Conservation (phyloP, 306 rosid species). For the Lotus japonicus region DNA sequence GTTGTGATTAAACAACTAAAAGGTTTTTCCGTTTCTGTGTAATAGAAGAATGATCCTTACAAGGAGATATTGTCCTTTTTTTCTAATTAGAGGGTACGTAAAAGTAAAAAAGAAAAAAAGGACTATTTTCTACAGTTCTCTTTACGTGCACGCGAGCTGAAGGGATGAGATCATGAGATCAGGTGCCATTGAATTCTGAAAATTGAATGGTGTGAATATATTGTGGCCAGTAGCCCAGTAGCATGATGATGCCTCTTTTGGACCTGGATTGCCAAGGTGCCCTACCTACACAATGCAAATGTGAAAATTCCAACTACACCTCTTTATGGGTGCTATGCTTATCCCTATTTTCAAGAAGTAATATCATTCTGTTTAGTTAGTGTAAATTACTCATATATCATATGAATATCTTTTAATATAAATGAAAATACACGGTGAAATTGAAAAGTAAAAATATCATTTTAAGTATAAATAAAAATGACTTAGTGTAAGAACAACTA, state of each 20-base stretch:
- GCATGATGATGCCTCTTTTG: constrained; percentile 19
- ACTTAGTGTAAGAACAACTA: too few relatives aligned
- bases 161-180: too few relatives aligned
- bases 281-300: not conserved
- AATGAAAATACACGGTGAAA: too few relatives aligned
- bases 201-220: not conserved
- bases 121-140: not conserved
- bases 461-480: too few relatives aligned
- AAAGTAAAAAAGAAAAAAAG: not conserved
- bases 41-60: not conserved
- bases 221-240: not conserved
- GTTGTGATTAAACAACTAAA: not conserved
- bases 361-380: too few relatives aligned
- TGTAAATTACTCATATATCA: too few relatives aligned
- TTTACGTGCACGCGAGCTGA: constrained; percentile 28
- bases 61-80: not conserved
- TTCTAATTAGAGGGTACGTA: not conserved
- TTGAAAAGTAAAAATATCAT: too few relatives aligned
- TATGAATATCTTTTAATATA: too few relatives aligned
- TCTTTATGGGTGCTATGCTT: too few relatives aligned
- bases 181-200: not conserved
- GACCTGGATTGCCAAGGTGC: not conserved
- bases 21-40: not conserved
- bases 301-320: not conserved
- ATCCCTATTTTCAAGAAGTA: too few relatives aligned